phyloP scores from a whole-genome alignment of 2,329 filamentous ascomycete genomes.

The Colletotrichum sp. region DNA sequence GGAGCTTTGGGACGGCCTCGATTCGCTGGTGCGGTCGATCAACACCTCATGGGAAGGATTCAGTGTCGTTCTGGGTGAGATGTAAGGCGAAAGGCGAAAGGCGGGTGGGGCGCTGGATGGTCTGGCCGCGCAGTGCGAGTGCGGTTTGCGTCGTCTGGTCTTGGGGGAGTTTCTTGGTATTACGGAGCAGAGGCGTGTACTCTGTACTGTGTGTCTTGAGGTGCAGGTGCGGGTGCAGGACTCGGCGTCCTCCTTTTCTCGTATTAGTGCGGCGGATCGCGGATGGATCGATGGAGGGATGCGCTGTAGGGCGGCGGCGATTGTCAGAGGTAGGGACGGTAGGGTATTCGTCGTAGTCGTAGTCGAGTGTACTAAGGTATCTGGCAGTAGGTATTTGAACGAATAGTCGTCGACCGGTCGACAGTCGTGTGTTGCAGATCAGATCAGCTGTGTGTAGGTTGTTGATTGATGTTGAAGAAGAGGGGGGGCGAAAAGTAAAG shows the following conservation, averaged over 20 bases:
- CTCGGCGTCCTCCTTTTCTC: neutral
- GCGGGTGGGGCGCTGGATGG: neutral
- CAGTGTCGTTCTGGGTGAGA: neutral
- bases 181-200: neutral
- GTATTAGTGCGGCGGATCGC: constrained; percentile 5
- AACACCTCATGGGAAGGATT: neutral
- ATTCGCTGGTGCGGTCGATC: neutral
- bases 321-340: neutral
- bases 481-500: neutral
- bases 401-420: neutral
- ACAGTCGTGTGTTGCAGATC: neutral
- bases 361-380: neutral
- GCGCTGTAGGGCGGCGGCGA: neutral
- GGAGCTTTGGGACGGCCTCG: neutral
- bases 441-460: neutral
- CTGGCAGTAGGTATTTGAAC: neutral
- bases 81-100: neutral
- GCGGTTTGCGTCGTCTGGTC: neutral
- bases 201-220: neutral
- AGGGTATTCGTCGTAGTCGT: neutral
- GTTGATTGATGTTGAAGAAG: neutral
- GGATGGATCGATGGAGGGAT: constrained; percentile 8
- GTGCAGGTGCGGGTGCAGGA: neutral
- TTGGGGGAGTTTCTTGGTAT: constrained; percentile 1
- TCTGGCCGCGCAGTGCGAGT: neutral